Evolutionary conservation across 306 rosid species (phyloP).

Genomic region (Dalbergia oliveri): DNA sequence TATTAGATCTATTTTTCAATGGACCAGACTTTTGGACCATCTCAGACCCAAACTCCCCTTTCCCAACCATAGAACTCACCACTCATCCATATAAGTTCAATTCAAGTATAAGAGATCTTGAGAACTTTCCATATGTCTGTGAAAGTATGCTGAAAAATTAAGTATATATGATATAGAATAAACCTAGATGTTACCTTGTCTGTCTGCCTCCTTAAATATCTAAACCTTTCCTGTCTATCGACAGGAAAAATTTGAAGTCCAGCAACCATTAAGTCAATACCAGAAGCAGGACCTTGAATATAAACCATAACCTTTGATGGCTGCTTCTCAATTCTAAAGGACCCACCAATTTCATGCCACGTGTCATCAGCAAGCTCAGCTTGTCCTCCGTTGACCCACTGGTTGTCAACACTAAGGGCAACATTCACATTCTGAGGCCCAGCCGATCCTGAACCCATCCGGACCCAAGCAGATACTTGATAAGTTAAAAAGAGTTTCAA

Average conservation of each 20-base stretch:
- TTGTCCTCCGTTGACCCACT: slow-evolving; percentile 97
- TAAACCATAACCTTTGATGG: slow-evolving; percentile 85
- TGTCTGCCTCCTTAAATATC: slow-evolving; percentile 68
- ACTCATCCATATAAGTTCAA: background rate
- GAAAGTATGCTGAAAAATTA: slow-evolving; percentile 3
- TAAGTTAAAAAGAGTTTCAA: slow-evolving; percentile 80
- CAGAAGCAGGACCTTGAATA: slow-evolving; percentile 88
- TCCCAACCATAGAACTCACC: no score
- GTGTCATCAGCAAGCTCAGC: slow-evolving; percentile 60
- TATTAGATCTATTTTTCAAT: no score
- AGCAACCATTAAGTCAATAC: slow-evolving; percentile 84
- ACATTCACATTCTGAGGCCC: slow-evolving; percentile 79
- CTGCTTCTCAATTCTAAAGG: slow-evolving; percentile 92
- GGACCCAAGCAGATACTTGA: slow-evolving; percentile 95
- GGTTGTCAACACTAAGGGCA: slow-evolving; percentile 80
- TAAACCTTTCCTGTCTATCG: slow-evolving; percentile 79
- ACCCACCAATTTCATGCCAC: slow-evolving; percentile 97
- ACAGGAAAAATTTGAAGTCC: slow-evolving; percentile 96
- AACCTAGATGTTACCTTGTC: slow-evolving; percentile 67
- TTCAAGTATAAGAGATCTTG: background rate
- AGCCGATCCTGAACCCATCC: slow-evolving; percentile 68
- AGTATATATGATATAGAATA: slow-evolving; percentile 11
- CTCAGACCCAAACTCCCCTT: no score
- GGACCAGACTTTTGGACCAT: no score
- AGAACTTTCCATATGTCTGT: background rate